Evolutionary conservation across 768 basidiomycete genomes (phyloP).

Genomic region (Leucocoprinus sp.): DNA sequence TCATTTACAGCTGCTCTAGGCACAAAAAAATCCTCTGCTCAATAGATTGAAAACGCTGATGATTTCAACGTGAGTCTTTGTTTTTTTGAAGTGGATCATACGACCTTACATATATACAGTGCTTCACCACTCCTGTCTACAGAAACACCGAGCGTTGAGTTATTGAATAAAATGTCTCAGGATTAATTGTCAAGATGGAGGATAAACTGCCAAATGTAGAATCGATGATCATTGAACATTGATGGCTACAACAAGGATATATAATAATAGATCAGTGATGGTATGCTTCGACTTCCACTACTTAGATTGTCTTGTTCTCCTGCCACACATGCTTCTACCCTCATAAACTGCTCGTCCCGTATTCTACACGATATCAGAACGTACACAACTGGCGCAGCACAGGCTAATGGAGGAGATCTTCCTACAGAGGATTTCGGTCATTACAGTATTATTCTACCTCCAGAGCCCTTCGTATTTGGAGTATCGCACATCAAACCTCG

Average conservation of each 20-base stretch:
- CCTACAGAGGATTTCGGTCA: conserved; percentile 33
- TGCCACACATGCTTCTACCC: not conserved
- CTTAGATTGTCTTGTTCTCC: not conserved
- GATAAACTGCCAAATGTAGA: conserved; percentile 1
- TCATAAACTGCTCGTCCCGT: not conserved
- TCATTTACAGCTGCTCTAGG: conserved; percentile 31
- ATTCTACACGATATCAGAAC: no score
- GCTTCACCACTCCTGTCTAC: conserved; percentile 40
- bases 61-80: conserved; percentile 34
- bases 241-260: not conserved
- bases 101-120: conserved; percentile 18
- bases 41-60: conserved; percentile 32
- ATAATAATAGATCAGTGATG: not conserved
- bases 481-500: conserved; percentile 52
- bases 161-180: not conserved
- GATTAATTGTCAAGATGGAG: not conserved
- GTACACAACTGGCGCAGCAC: not conserved
- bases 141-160: conserved; percentile 29
- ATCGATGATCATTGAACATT: not conserved
- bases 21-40: conserved; percentile 31
- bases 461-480: conserved; percentile 58
- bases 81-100: not conserved
- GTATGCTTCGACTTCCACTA: conserved; percentile 8
- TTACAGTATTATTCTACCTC: conserved; percentile 56
- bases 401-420: not conserved